phyloP scores from a whole-genome alignment of 176 grass and related monocot species.

The Cenchrus fungigraminus region DNA sequence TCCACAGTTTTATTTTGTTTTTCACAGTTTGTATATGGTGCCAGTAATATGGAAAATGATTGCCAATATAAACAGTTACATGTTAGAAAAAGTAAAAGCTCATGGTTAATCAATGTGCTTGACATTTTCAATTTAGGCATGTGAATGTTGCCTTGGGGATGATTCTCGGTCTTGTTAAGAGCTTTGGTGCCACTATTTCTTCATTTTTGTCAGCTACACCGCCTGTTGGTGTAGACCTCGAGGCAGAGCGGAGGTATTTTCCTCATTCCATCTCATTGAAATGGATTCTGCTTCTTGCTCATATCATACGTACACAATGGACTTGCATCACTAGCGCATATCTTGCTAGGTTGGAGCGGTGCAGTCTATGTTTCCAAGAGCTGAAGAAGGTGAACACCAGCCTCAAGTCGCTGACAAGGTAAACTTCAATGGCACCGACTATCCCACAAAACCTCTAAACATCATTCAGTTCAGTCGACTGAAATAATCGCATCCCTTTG shows the following conservation, averaged over 20 bases:
- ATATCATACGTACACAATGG: slow-evolving; percentile 10
- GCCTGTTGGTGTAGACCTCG: slow-evolving; percentile 61
- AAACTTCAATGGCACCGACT: slow-evolving; percentile 7
- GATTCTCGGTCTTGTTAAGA: slow-evolving; percentile 56
- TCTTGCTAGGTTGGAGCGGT: slow-evolving; percentile 59
- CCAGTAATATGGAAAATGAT: slow-evolving; percentile 15
- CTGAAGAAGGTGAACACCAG: slow-evolving; percentile 54
- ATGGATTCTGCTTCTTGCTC: slow-evolving; percentile 12
- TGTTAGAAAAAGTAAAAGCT: not conserved
- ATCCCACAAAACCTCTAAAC: slow-evolving; percentile 13
- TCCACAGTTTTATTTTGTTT: not conserved
- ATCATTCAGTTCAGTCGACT: not conserved
- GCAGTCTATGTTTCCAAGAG: slow-evolving; percentile 62
- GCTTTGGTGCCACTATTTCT: slow-evolving; percentile 61
- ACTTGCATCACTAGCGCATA: slow-evolving; percentile 31
- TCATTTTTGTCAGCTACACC: slow-evolving; percentile 54
- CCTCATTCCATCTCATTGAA: slow-evolving; percentile 7
- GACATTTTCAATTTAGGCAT: slow-evolving; percentile 48
- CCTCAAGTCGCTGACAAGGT: slow-evolving; percentile 58
- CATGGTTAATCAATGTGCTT: not conserved
- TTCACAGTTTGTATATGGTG: slow-evolving; percentile 20
- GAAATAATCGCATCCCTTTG: slow-evolving; percentile 20
- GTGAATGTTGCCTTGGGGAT: slow-evolving; percentile 61
- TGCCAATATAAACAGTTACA: not conserved
- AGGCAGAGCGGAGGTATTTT: slow-evolving; percentile 64